Evolutionary conservation across 345 rosid species (phyloP).

Genomic region (Citrus unshiu): DNA sequence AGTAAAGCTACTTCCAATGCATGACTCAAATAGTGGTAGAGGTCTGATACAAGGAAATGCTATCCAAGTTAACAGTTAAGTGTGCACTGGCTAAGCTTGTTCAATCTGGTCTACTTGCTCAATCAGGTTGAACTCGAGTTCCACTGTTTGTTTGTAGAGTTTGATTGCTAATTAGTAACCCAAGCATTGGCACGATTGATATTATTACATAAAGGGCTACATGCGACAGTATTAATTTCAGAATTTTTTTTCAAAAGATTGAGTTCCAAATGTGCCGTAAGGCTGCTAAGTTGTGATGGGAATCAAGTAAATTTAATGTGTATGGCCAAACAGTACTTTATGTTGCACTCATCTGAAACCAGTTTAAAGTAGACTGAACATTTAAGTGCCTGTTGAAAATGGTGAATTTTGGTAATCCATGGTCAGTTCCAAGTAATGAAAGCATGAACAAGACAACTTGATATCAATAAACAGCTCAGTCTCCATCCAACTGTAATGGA

Average conservation of each 20-base stretch:
- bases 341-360: not conserved
- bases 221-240: no score
- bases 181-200: not conserved
- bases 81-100: not conserved
- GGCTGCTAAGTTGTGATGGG: not conserved
- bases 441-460: not conserved
- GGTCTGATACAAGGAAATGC: not conserved
- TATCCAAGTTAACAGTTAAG: not conserved
- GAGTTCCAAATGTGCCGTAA: no score
- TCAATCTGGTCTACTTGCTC: not conserved
- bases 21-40: not conserved
- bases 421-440: not conserved
- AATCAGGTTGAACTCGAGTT: not conserved
- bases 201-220: not conserved
- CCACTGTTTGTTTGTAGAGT: not conserved
- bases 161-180: not conserved
- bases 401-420: not conserved
- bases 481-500: not conserved
- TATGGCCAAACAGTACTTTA: not conserved
- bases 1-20: not conserved
- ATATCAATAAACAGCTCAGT: not conserved
- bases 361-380: no score
- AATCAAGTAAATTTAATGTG: not conserved
- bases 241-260: no score
- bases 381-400: not conserved